Conservation (phyloP, 257 asterid genomes). For the Fraxinus quadrangulata region DNA sequence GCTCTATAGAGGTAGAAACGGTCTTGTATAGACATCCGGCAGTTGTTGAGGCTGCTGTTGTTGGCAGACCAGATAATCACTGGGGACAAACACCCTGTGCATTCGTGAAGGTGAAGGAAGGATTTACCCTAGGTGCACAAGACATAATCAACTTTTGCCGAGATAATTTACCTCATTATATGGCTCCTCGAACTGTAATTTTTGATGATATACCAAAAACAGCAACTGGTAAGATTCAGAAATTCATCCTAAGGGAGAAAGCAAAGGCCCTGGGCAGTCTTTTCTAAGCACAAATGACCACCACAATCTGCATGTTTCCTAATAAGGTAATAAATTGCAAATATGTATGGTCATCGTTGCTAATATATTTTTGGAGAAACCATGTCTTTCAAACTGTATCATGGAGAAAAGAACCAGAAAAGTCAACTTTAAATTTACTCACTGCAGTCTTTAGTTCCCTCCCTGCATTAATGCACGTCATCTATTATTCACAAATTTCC, state of each 20-base stretch:
- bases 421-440: not conserved
- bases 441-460: not conserved
- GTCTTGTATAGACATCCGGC: slow-evolving; percentile 48
- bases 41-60: slow-evolving; percentile 57
- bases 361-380: not conserved
- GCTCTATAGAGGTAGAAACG: slow-evolving; percentile 47
- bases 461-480: not conserved
- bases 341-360: not conserved
- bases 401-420: not conserved
- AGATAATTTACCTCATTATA: slow-evolving; percentile 52
- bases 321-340: not conserved
- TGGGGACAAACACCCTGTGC: slow-evolving; percentile 66
- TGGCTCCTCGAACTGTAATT: slow-evolving; percentile 54
- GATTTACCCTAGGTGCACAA: slow-evolving; percentile 32
- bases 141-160: slow-evolving; percentile 45
- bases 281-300: slow-evolving; percentile 15
- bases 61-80: slow-evolving; percentile 52
- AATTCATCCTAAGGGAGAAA: slow-evolving; percentile 52
- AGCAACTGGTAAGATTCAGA: slow-evolving; percentile 61
- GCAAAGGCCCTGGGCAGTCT: slow-evolving; percentile 52
- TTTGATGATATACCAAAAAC: slow-evolving; percentile 53
- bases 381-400: not conserved
- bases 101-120: slow-evolving; percentile 53
- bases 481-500: not conserved
- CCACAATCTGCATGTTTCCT: not conserved